phyloP scores from a whole-genome alignment of 768 basidiomycete species.

The Boletus patriciae region DNA sequence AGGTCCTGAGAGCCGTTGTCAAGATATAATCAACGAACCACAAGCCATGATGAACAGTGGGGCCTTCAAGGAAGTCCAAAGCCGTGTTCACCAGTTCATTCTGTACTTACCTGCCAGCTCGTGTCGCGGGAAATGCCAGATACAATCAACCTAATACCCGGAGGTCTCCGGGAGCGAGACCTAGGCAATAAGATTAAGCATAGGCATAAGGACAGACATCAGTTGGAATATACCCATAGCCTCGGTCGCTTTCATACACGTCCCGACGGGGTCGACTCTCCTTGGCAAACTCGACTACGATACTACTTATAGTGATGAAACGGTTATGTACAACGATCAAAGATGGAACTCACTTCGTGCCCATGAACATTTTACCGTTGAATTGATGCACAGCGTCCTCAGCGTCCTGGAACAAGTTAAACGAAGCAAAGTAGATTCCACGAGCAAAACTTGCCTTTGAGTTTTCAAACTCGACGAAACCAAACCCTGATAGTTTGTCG shows the following conservation, averaged over 20 bases:
- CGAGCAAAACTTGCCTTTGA: constrained; percentile 49
- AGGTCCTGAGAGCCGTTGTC: constrained; percentile 68
- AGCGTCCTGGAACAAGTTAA: constrained; percentile 64
- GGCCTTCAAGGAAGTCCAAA: constrained; percentile 18
- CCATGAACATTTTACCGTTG: constrained; percentile 89
- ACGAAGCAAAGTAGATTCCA: constrained; percentile 1
- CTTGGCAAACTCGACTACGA: constrained; percentile 95
- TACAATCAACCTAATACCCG: constrained; percentile 81
- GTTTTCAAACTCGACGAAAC: constrained; percentile 95
- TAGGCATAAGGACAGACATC: constrained; percentile 5
- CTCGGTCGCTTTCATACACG: constrained; percentile 56
- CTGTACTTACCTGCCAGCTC: constrained; percentile 93
- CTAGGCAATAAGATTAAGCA: constrained; percentile 36
- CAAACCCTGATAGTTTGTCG: constrained; percentile 63
- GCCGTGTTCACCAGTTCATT: not conserved
- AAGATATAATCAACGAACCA: constrained; percentile 13
- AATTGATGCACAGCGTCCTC: constrained; percentile 89
- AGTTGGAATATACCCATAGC: constrained; percentile 49
- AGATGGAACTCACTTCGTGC: constrained; percentile 51
- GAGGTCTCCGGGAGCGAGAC: constrained; percentile 70
- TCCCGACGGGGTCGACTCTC: constrained; percentile 87
- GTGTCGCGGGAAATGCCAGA: constrained; percentile 90
- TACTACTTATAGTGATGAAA: constrained; percentile 45
- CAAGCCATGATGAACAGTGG: constrained; percentile 18
- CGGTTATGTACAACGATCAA: not conserved